Base-by-base conservation (phyloP, 179 eudicot species). In the Patellifolia procumbens region DNA sequence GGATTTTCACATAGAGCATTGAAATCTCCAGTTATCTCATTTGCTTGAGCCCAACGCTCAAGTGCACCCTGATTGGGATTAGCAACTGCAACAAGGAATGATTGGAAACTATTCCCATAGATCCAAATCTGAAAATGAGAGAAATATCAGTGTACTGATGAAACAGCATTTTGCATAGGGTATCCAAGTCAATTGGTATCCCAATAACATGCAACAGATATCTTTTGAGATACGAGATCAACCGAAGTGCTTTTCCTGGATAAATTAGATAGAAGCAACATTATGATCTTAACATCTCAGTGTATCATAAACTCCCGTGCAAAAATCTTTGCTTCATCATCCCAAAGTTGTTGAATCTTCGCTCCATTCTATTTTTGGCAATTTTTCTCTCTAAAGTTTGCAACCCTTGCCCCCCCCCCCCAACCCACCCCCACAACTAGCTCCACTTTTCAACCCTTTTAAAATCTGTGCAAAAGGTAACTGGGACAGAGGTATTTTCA, bases 91-190 rank as follows among this genome's bases (percentile, higher is more conserved):
- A 94, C 88, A 10, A 94, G 95, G 78, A 83, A 92, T 26, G 95
- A 91, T 78, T 94, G 95, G 68, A 85, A 94, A 85, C 98, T 94
- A 79, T 84, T 92, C 55, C 98, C 98, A 43, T 92, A 94, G 5
- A 94, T 85, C 98, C 98, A 94, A 86, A 94, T 83, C 98, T 94
- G 88, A 75, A 73, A 60, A 42, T 3, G 29, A 45, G 59, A 49
- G 51, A 70, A 56, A n/a, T 16, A 65, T 29, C 6, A 73, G 66
- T 72, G 52, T 43, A 26, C 29, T 22, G 55, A 24, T 42, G 34
- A 43, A 39, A 73, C n/a, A 7, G 13, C 17, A 75, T 13, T 15
- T 49, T 24, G 20, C 16, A 46, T 13, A 15, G 13, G 24, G 11
- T 6, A 63, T 34, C 45, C 34, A 19, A 16, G 48, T 65, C 70